Conservation (phyloP, 2,329 filamentous ascomycete genomes). For the Cercospora beticola region DNA sequence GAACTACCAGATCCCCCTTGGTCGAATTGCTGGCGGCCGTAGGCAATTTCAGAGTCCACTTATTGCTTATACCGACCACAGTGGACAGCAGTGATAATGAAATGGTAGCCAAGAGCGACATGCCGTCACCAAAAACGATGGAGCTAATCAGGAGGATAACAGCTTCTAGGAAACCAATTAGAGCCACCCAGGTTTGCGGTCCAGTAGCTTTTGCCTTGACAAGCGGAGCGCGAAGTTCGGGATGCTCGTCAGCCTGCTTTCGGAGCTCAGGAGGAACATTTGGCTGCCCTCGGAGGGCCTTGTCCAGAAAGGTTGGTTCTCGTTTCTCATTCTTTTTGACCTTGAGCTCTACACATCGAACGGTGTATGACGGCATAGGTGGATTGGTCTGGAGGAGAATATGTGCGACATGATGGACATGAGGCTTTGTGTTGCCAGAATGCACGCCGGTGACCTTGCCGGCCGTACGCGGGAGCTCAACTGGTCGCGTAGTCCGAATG, state of each 20-base stretch:
- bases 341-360: conserved; percentile 34
- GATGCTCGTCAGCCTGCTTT: no score
- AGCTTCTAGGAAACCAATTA: conserved; percentile 49
- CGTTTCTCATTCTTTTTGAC: conserved; percentile 11
- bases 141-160: conserved; percentile 46
- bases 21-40: conserved; percentile 39
- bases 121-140: conserved; percentile 49
- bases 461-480: conserved; percentile 42
- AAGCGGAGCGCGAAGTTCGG: conserved; percentile 5
- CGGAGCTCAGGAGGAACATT: no score
- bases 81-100: conserved; percentile 52
- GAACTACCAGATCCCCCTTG: conserved; percentile 48
- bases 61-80: conserved; percentile 51
- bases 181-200: conserved; percentile 47
- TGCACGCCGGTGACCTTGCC: conserved; percentile 48
- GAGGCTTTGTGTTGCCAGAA: conserved; percentile 49
- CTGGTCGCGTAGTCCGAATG: conserved; percentile 47
- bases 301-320: conserved; percentile 16
- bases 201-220: conserved; percentile 49
- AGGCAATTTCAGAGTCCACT: conserved; percentile 49
- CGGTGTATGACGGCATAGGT: conserved; percentile 15
- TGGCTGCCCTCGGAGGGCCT: conserved; percentile 44
- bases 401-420: conserved; percentile 52
- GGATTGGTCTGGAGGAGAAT: conserved; percentile 44
- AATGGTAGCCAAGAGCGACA: conserved; percentile 51